Evolutionary conservation across 1,284 basidiomycete species (phyloP).

Genomic region (Ustilago crameri): DNA sequence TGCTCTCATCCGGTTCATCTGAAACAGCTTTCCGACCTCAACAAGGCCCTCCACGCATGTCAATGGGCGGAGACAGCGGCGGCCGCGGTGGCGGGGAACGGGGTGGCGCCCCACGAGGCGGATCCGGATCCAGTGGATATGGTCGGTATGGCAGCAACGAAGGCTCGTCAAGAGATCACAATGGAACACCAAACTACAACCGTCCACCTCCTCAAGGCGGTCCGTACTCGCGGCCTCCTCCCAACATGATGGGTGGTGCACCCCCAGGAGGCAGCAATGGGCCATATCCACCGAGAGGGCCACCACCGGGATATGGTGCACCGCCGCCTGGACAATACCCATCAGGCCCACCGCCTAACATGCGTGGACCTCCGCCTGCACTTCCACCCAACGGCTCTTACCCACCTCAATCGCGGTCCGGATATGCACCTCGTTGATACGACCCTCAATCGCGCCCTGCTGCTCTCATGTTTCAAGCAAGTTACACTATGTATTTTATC

Average conservation of each 20-base stretch:
- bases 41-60: conserved; percentile 31
- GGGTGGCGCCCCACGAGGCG: conserved; percentile 9
- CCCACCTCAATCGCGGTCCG: conserved; percentile 20
- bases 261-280: conserved; percentile 16
- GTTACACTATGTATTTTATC: conserved; percentile 24
- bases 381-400: conserved; percentile 21
- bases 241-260: conserved; percentile 32
- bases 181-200: conserved; percentile 31
- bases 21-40: conserved; percentile 34
- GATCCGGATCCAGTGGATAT: conserved; percentile 18
- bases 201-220: conserved; percentile 31
- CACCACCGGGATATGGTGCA: conserved; percentile 39
- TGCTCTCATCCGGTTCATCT: background rate
- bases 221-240: conserved; percentile 40
- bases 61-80: conserved; percentile 22
- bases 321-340: conserved; percentile 21
- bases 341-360: conserved; percentile 33
- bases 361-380: conserved; percentile 29
- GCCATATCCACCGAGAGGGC: conserved; percentile 33
- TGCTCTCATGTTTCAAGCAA: background rate
- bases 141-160: conserved; percentile 25
- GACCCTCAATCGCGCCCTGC: background rate
- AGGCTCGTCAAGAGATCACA: conserved; percentile 19
- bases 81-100: conserved; percentile 12
- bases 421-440: conserved; percentile 31